Conservation (phyloP, 129 eudicot species). For the Chrysanthemum seticuspe region DNA sequence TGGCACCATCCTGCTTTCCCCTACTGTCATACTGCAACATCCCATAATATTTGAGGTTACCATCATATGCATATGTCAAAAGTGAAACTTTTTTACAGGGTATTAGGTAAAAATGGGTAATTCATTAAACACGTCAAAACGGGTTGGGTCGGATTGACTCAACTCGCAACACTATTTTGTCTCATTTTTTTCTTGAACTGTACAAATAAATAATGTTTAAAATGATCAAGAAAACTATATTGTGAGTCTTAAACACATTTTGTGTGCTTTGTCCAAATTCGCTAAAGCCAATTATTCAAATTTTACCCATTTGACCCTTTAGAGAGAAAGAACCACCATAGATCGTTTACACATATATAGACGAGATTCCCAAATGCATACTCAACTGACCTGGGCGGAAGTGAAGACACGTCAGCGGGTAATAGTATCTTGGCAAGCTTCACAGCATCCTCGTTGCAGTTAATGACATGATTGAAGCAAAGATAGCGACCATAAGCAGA, state of each 20-base stretch:
- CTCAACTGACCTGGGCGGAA: constrained; percentile 48
- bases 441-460: constrained; percentile 55
- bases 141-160: not conserved
- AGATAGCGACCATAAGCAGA: constrained; percentile 83
- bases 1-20: constrained; percentile 44
- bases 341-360: not conserved
- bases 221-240: too few relatives aligned
- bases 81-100: not conserved
- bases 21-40: constrained; percentile 38
- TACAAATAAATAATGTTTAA: too few relatives aligned
- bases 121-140: not conserved
- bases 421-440: constrained; percentile 58
- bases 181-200: too few relatives aligned
- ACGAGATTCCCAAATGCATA: not conserved
- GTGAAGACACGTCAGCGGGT: constrained; percentile 49
- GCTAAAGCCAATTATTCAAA: too few relatives aligned
- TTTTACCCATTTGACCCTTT: not conserved
- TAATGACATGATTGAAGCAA: constrained; percentile 75
- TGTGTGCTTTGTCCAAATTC: too few relatives aligned
- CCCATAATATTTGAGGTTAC: not conserved
- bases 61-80: not conserved
- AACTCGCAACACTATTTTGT: too few relatives aligned
- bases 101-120: not conserved
- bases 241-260: too few relatives aligned
- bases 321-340: not conserved